Conservation (phyloP, 768 basidiomycete species). For the Suillus brevipes region DNA sequence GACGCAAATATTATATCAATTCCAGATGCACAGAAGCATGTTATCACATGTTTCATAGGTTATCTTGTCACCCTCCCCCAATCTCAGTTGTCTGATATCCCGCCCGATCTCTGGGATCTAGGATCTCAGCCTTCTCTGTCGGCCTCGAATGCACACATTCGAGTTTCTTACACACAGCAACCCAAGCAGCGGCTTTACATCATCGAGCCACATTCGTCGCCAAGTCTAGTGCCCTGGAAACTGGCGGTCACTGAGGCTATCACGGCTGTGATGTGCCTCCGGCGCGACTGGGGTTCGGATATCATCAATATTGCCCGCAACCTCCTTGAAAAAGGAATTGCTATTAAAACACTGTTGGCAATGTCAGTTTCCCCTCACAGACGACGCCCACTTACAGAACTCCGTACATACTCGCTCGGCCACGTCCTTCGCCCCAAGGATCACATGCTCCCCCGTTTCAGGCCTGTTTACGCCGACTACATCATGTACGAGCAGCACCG, state of each 20-base stretch:
- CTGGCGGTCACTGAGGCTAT: background rate
- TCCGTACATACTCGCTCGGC: background rate
- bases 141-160: background rate
- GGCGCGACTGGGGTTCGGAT: background rate
- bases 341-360: background rate
- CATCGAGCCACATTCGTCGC: background rate
- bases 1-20: background rate
- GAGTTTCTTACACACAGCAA: background rate
- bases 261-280: slow-evolving; percentile 7
- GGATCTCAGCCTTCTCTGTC: background rate
- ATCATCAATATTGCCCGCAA: background rate
- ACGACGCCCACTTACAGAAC: background rate
- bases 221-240: background rate
- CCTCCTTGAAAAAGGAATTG: background rate
- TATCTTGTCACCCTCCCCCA: background rate
- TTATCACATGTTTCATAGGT: background rate
- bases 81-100: background rate
- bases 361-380: background rate
- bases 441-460: background rate
- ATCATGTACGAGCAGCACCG: background rate
- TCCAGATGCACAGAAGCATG: background rate
- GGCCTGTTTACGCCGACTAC: background rate
- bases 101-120: slow-evolving; percentile 1
- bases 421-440: background rate
- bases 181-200: background rate